phyloP scores from a whole-genome alignment of 2,329 filamentous ascomycete genomes.

The Fusarium lyarnte region DNA sequence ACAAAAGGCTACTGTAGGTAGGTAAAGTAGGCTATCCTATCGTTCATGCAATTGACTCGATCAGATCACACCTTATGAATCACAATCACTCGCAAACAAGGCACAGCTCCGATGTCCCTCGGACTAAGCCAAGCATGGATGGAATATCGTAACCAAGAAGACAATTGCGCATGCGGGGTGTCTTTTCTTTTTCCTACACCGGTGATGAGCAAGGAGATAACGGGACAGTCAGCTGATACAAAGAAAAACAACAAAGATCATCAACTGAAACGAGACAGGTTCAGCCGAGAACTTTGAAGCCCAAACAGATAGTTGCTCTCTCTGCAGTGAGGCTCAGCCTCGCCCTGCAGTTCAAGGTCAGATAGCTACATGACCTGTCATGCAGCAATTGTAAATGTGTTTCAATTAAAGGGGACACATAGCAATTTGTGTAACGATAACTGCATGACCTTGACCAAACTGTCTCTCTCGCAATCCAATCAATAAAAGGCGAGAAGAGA shows the following conservation, averaged over 20 bases:
- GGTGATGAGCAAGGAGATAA: constrained; percentile 13
- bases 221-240: neutral
- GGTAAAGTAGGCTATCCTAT: neutral
- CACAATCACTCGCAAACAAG: neutral
- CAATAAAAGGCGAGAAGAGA: constrained; percentile 2
- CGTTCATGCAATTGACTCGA: neutral
- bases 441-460: neutral
- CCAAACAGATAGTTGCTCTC: neutral
- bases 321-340: constrained; percentile 1
- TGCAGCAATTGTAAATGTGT: neutral
- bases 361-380: neutral
- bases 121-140: neutral
- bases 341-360: neutral
- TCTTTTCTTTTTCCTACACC: constrained; percentile 17
- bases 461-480: neutral
- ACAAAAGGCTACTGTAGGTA: neutral
- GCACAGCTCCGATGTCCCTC: neutral
- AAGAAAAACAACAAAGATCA: neutral
- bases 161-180: constrained; percentile 17
- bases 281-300: neutral
- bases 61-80: neutral
- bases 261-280: neutral
- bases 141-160: neutral
- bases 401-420: neutral
- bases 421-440: neutral